Evolutionary conservation across 176 grass and related monocot species (phyloP).

Genomic region (Oryza punctata): DNA sequence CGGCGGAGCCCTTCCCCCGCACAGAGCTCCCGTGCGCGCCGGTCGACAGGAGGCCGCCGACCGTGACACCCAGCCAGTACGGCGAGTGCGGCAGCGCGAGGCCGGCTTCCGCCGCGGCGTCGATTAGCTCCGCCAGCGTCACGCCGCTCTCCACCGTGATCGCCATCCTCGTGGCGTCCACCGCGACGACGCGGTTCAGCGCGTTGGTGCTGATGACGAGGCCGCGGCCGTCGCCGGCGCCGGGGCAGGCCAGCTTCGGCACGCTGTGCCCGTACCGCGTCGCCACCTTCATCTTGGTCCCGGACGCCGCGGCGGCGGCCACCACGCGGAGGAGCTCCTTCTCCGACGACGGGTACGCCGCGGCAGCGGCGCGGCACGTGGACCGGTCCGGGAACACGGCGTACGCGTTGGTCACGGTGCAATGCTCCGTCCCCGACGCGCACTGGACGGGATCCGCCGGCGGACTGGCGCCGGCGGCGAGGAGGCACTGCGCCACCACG

Average conservation of each 20-base stretch:
- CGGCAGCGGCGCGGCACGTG: conserved; percentile 43
- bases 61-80: conserved; percentile 58
- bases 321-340: conserved; percentile 44
- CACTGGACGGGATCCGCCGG: conserved; percentile 39
- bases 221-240: conserved; percentile 39
- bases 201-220: conserved; percentile 50
- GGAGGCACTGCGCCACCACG: neutral
- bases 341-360: conserved; percentile 53
- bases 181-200: conserved; percentile 33
- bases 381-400: conserved; percentile 64
- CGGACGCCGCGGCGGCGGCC: conserved; percentile 28
- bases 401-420: conserved; percentile 70
- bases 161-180: neutral
- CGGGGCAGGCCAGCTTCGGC: conserved; percentile 64
- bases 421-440: conserved; percentile 12
- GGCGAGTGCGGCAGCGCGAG: conserved; percentile 53
- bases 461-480: conserved; percentile 17
- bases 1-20: conserved; percentile 51
- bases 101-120: conserved; percentile 31
- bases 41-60: conserved; percentile 61
- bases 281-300: conserved; percentile 53
- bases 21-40: conserved; percentile 74
- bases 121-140: conserved; percentile 45
- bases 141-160: conserved; percentile 59
- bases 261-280: conserved; percentile 63